Evolutionary conservation across 352 stramenopile genomes (phyloP).

Genomic region (Blastocystis sp.): DNA sequence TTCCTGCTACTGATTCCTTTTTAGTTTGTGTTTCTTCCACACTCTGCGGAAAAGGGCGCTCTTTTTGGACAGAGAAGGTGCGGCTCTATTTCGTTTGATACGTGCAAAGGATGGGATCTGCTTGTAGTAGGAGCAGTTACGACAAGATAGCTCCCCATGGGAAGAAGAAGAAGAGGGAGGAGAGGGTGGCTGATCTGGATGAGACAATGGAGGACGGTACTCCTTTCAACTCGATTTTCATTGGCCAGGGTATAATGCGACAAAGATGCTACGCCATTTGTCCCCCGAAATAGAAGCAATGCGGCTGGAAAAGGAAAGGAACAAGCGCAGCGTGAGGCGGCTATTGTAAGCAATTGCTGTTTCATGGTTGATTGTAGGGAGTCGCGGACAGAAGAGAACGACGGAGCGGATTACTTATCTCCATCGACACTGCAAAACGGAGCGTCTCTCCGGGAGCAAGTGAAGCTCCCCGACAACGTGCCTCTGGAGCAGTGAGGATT

Average conservation of each 20-base stretch:
- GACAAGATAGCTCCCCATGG: background rate
- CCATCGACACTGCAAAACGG: slow-evolving; percentile 38
- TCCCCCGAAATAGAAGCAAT: background rate
- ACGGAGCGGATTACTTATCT: slow-evolving; percentile 1
- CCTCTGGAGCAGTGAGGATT: slow-evolving; percentile 4
- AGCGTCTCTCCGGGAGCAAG: background rate
- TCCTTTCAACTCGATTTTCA: background rate
- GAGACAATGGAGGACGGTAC: slow-evolving; percentile 40
- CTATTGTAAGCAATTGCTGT: background rate
- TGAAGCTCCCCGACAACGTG: slow-evolving; percentile 21
- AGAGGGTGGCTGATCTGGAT: slow-evolving; percentile 48
- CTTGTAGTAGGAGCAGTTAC: slow-evolving; percentile 33
- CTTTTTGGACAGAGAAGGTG: slow-evolving; percentile 4
- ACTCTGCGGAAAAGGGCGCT: background rate
- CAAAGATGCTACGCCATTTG: background rate
- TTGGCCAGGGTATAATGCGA: background rate
- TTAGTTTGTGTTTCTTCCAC: slow-evolving; percentile 5
- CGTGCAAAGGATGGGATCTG: slow-evolving; percentile 32
- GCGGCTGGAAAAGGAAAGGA: background rate
- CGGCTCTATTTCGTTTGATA: background rate
- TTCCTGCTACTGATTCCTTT: slow-evolving; percentile 36
- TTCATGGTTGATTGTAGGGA: background rate
- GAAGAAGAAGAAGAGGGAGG: slow-evolving; percentile 15
- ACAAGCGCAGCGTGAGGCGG: background rate
- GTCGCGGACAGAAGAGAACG: background rate